phyloP scores from a whole-genome alignment of 257 asterid genomes.

The Verbena officinalis region DNA sequence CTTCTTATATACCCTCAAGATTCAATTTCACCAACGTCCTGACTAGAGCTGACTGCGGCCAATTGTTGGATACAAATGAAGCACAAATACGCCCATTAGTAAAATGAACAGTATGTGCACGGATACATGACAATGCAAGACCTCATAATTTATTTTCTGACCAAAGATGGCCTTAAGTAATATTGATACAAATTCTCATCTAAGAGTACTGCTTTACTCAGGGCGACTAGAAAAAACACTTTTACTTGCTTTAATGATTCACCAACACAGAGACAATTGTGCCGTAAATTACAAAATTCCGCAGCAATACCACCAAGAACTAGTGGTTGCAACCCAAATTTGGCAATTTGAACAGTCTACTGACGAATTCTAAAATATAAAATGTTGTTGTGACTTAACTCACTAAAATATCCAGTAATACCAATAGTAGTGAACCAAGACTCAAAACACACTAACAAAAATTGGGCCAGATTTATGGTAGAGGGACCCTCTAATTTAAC shows the following conservation, averaged over 20 bases:
- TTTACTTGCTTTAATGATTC: neutral
- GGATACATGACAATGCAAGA: constrained; percentile 4
- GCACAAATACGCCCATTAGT: neutral
- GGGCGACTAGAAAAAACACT: neutral
- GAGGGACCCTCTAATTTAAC: no score
- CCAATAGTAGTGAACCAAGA: no score
- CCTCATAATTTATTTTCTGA: neutral
- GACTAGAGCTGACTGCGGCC: neutral
- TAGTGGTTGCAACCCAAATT: neutral
- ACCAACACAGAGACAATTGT: neutral
- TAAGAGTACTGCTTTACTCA: constrained; percentile 3
- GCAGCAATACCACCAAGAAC: neutral
- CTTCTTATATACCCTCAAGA: neutral
- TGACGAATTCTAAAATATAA: no score
- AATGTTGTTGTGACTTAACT: no score
- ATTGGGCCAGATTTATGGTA: no score
- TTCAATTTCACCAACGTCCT: constrained; percentile 10
- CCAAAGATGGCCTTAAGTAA: neutral
- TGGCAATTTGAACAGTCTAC: no score
- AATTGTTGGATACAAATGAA: neutral
- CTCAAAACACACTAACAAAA: no score
- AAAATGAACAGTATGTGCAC: constrained; percentile 1
- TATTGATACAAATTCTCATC: constrained; percentile 11
- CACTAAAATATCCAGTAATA: no score
- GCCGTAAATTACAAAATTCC: neutral